Evolutionary conservation across 768 basidiomycete genomes (phyloP), one percentile per base, ranked within the genome.

Genomic region (Paxillus involutus): DNA sequence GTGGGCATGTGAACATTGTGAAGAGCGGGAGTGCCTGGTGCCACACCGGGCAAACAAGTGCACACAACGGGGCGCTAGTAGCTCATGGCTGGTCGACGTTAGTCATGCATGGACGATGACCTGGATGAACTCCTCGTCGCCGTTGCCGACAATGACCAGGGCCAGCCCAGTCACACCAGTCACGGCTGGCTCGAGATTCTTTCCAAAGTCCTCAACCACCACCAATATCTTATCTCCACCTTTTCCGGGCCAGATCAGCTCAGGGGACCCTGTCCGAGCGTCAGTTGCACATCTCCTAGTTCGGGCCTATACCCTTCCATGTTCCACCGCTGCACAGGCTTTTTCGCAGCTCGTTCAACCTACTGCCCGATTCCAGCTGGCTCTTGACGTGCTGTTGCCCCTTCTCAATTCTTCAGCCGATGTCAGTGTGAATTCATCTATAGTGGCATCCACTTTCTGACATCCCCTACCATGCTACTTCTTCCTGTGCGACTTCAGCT

Each of bases 361-460:
- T 19, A 83, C 81, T 47, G 80, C 86, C 72, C 82, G 88, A 58
- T 91, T 91, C 72, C 88, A 90, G 77, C 80, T 91, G 71, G 89
- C 89, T 64, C 81, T 91, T 61, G 89, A 91, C 75, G 86, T 84
- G 75, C 73, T 91, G 66, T 75, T 91, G 69, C 89, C 89, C 13
- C 73, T 88, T 62, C 79, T 91, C 62, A 86, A 77, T 63, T 68
- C 73, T 73, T 56, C 76, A 52, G 74, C 74, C 55, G 82, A 88
- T 73, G 86, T 88, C 47, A 65, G 81, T 71, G 44, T 29, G 45
- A 53, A 57, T 40, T 54, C 49, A 47, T 53, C 32, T 61, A 47
- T 53, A 33, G 35, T 41, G 35, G 57, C 30, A 50, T 62, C 51
- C 51, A 56, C 59, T 44, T 37, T 32, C 32, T 50, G 41, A 47